Percentiles rank a stretch among this genome's conserved stretches.
These are phyloP conservation scores for Chloris gayana DNA, from an alignment of 176 grass and related monocot genomes.

Conservation along the genomic window DNA sequence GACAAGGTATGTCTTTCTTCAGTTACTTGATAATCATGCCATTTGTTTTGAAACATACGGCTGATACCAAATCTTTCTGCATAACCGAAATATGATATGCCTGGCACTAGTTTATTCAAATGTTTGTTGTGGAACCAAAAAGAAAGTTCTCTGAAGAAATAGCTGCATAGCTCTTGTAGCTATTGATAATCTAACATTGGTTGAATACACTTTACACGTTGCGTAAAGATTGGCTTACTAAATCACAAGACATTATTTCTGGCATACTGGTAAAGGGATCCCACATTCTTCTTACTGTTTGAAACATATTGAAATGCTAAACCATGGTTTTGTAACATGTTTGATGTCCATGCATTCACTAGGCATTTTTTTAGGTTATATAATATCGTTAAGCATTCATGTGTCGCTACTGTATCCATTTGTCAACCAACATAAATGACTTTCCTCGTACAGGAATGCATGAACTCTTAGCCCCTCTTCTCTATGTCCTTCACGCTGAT, in stretches of 20 bases:
- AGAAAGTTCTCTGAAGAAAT: background rate
- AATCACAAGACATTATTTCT: constrained; percentile 17
- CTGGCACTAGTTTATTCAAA: background rate
- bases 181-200: constrained; percentile 23
- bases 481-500: constrained; percentile 95
- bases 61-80: background rate
- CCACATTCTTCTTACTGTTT: constrained; percentile 1
- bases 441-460: constrained; percentile 87
- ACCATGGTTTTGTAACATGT: background rate
- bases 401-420: constrained; percentile 22
- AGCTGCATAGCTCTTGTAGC: background rate
- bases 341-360: background rate
- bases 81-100: background rate
- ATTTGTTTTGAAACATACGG: constrained; percentile 17
- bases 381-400: constrained; percentile 33
- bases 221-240: background rate
- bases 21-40: constrained; percentile 2
- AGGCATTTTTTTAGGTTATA: background rate
- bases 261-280: background rate
- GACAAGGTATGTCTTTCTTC: constrained; percentile 68
- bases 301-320: constrained; percentile 21
- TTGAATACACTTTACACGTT: constrained; percentile 11
- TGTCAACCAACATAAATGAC: constrained; percentile 37
- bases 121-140: background rate
- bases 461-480: constrained; percentile 94